Conservation (phyloP, 140 eudicot genomes). For the Ambrosia hybrid region DNA sequence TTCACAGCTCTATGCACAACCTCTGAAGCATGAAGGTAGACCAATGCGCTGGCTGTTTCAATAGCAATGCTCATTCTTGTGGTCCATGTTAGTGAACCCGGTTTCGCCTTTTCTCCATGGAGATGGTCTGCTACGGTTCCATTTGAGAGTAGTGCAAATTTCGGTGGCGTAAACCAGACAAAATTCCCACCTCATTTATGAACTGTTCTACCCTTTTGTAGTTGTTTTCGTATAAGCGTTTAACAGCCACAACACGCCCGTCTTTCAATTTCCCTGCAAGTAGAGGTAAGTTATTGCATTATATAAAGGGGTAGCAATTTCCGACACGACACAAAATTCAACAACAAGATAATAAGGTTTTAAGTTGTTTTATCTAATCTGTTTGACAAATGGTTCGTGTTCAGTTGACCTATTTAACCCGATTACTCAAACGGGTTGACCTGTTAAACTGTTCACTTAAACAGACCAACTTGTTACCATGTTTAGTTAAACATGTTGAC, state of each 20-base stretch:
- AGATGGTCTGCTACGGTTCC: conserved; percentile 83
- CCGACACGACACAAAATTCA: no score
- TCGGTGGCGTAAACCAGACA: conserved; percentile 57
- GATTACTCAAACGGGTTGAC: no score
- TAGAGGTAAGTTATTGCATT: not conserved
- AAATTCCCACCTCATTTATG: conserved; percentile 59
- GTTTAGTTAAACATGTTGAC: no score
- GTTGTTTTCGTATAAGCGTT: conserved; percentile 64
- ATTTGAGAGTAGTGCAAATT: conserved; percentile 76
- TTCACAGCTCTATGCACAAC: conserved; percentile 69
- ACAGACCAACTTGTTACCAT: no score
- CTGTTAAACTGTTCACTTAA: no score
- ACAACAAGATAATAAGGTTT: no score
- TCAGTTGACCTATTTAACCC: no score
- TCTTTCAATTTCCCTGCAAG: conserved; percentile 59
- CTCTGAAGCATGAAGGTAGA: conserved; percentile 67
- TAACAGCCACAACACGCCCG: conserved; percentile 73
- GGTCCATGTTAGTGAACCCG: conserved; percentile 50
- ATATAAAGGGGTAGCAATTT: no score
- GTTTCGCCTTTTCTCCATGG: conserved; percentile 52
- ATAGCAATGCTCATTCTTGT: conserved; percentile 60
- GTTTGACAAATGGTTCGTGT: no score
- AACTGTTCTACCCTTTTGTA: conserved; percentile 65
- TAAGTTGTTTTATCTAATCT: no score
- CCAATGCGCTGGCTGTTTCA: conserved; percentile 65